These are phyloP conservation scores for Heimioporus sp. DNA, from an alignment of 768 basidiomycete species.

Conservation along the genomic window DNA sequence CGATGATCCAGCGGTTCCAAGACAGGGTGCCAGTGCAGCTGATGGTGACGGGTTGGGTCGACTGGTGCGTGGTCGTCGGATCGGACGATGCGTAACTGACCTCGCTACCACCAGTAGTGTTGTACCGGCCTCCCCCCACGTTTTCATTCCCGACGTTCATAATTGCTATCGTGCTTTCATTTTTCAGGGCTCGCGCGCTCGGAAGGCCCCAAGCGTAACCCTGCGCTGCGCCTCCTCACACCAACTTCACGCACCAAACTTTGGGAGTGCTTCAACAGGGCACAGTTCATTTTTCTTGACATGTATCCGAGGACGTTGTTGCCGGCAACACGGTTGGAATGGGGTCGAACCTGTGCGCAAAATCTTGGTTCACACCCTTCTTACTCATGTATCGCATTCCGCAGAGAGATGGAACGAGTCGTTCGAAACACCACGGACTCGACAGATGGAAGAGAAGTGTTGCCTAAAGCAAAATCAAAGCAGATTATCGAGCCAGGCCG, in stretches of 20 bases:
- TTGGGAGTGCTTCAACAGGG: slow-evolving; percentile 86
- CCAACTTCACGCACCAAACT: slow-evolving; percentile 62
- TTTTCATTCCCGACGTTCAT: too few relatives aligned
- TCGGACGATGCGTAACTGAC: too few relatives aligned
- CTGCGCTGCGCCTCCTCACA: slow-evolving; percentile 80
- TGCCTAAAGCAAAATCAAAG: slow-evolving; percentile 79
- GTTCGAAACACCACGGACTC: slow-evolving; percentile 69
- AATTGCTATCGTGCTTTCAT: too few relatives aligned
- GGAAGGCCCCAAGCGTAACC: too few relatives aligned
- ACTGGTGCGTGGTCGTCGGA: too few relatives aligned
- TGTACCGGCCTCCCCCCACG: too few relatives aligned
- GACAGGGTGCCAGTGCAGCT: too few relatives aligned
- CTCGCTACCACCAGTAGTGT: too few relatives aligned
- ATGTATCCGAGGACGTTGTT: slow-evolving; percentile 86
- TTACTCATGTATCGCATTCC: background rate
- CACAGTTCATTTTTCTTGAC: slow-evolving; percentile 79
- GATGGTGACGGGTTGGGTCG: too few relatives aligned
- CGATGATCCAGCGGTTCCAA: too few relatives aligned
- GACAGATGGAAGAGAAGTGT: slow-evolving; percentile 44
- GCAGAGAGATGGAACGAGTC: slow-evolving; percentile 87
- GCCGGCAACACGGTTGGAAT: slow-evolving; percentile 96
- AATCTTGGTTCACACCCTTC: background rate
- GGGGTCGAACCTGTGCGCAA: slow-evolving; percentile 90
- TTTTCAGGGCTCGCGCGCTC: too few relatives aligned
- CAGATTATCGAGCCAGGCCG: slow-evolving; percentile 85